Evolutionary conservation across 2,329 filamentous ascomycete species (phyloP).

Genomic region (Cercospora berteroae): DNA sequence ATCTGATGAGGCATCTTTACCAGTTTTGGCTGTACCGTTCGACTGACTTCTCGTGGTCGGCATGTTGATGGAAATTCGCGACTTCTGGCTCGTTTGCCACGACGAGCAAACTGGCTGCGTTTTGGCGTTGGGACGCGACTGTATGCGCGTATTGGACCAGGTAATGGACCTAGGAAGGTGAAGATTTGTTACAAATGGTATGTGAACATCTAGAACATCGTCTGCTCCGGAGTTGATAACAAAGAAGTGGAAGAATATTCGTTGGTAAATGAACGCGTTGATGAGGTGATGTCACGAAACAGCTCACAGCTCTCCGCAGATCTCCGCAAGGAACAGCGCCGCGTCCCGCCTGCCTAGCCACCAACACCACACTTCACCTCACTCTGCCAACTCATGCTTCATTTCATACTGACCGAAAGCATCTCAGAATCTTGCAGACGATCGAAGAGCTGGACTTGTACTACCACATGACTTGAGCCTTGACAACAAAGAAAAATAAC

Average conservation of each 20-base stretch:
- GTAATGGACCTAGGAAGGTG: not conserved
- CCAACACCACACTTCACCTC: not conserved
- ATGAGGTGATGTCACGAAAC: not conserved
- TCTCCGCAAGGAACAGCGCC: not conserved
- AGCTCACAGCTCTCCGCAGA: not conserved
- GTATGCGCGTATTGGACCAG: not conserved
- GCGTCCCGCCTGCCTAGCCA: not conserved
- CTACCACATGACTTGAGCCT: not conserved
- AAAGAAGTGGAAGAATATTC: not conserved
- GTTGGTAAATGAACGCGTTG: not conserved
- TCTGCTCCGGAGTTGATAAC: not conserved
- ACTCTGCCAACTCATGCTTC: not conserved
- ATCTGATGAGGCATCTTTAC: not conserved
- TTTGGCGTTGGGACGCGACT: not conserved
- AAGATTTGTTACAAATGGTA: not conserved
- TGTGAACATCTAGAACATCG: not conserved
- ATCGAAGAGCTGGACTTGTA: not conserved
- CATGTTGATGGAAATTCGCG: not conserved
- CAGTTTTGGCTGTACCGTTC: not conserved
- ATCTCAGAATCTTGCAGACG: not conserved
- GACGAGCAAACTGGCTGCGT: not conserved
- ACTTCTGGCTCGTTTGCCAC: not conserved
- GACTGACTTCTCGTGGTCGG: conserved; percentile 1
- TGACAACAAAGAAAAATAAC: not conserved
- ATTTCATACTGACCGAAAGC: not conserved